These are phyloP conservation scores for Hippophae tibetana DNA, from an alignment of 306 rosid genomes.

Conservation along the genomic window DNA sequence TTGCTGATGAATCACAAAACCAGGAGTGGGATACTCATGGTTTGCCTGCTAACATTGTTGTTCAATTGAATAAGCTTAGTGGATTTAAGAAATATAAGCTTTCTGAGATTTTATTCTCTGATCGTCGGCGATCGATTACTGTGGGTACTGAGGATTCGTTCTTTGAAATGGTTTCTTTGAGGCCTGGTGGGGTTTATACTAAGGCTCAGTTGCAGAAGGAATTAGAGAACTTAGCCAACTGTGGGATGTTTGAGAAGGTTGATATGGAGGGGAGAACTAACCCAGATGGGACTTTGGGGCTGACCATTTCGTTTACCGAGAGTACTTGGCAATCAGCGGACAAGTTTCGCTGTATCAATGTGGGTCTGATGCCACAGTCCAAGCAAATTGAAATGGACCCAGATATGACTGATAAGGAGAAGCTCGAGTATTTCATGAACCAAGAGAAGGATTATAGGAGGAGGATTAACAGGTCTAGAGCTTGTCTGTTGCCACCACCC, in stretches of 20 bases:
- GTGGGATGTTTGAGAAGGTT: conserved; percentile 97
- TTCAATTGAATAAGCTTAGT: conserved; percentile 73
- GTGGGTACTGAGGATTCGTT: conserved; percentile 78
- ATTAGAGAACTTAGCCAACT: conserved; percentile 64
- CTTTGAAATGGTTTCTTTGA: conserved; percentile 77
- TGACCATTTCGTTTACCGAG: conserved; percentile 64
- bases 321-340: conserved; percentile 90
- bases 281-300: conserved; percentile 60
- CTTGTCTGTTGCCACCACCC: conserved; percentile 54
- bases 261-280: conserved; percentile 86
- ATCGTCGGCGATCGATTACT: conserved; percentile 39
- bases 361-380: conserved; percentile 68
- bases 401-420: conserved; percentile 95
- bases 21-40: conserved; percentile 88
- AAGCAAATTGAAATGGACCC: conserved; percentile 79
- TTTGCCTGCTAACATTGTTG: conserved; percentile 68
- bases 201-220: conserved; percentile 85
- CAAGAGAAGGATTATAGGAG: conserved; percentile 85
- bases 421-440: conserved; percentile 46
- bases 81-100: conserved; percentile 80
- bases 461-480: conserved; percentile 69
- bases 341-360: conserved; percentile 75
- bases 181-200: conserved; percentile 71
- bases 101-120: conserved; percentile 70
- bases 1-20: conserved; percentile 56